Evolutionary conservation across 2,329 filamentous ascomycete genomes (phyloP).

Genomic region (Fusarium mundagurra): DNA sequence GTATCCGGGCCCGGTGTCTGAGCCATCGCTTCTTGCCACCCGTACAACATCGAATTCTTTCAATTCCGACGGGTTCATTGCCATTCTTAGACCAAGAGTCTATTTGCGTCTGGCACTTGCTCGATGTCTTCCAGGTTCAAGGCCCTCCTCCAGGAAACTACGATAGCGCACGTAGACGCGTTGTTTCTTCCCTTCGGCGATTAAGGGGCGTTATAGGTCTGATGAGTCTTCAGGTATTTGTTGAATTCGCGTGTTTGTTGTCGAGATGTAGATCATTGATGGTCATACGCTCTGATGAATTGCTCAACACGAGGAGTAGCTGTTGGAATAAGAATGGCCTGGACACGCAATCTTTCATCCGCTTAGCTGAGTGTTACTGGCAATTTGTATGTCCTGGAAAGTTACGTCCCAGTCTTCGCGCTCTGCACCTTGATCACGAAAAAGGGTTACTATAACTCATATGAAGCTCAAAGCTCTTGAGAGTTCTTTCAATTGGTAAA

Average conservation of each 20-base stretch:
- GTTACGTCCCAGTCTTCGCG: constrained; percentile 14
- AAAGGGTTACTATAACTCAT: constrained; percentile 15
- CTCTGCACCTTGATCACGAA: constrained; percentile 18
- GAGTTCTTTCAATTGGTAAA: constrained; percentile 21
- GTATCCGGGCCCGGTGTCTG: constrained; percentile 56
- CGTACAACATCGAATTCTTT: constrained; percentile 55
- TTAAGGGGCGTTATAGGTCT: not conserved
- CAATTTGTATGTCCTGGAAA: not conserved
- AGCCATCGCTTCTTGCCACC: constrained; percentile 58
- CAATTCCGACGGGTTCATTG: constrained; percentile 45
- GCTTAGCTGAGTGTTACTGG: not conserved
- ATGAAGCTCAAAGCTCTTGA: constrained; percentile 28
- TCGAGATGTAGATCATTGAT: not conserved
- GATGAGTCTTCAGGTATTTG: not conserved
- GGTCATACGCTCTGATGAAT: constrained; percentile 4
- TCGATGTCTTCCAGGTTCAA: not conserved
- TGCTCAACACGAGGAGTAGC: not conserved
- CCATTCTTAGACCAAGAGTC: not conserved
- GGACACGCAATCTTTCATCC: not conserved
- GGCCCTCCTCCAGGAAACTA: not conserved
- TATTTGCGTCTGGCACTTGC: not conserved
- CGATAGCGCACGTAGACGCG: not conserved
- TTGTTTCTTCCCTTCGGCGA: not conserved
- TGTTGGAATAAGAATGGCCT: not conserved
- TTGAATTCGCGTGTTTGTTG: not conserved